Conservation (phyloP, 2,329 filamentous ascomycete genomes). For the Colletotrichum sublineola region DNA sequence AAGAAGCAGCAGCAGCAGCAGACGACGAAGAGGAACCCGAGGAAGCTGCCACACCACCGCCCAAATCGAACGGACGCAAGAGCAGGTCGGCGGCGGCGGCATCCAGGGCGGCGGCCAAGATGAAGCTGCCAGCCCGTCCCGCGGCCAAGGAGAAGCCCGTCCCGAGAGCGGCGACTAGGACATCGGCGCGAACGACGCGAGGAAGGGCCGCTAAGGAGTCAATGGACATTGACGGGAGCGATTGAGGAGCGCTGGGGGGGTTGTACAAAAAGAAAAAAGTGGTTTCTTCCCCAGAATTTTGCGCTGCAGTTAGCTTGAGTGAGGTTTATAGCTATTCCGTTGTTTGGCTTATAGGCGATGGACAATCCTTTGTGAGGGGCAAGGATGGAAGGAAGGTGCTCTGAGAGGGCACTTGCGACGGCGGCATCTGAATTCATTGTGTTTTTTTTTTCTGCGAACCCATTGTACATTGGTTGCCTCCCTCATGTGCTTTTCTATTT, state of each 20-base stretch:
- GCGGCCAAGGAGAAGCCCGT: constrained; percentile 41
- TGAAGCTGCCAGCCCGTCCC: constrained; percentile 40
- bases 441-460: not conserved
- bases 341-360: constrained; percentile 25
- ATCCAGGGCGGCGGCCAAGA: constrained; percentile 34
- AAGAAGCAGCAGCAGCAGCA: constrained; percentile 38
- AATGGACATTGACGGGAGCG: constrained; percentile 53
- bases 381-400: constrained; percentile 17
- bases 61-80: constrained; percentile 41
- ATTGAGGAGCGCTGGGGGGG: constrained; percentile 21
- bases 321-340: constrained; percentile 15
- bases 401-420: not conserved
- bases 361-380: not conserved
- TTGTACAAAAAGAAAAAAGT: constrained; percentile 14
- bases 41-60: constrained; percentile 31
- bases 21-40: constrained; percentile 41
- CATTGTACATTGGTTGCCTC: not conserved
- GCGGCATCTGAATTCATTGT: constrained; percentile 4
- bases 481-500: not conserved
- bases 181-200: constrained; percentile 42
- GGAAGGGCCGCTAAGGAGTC: constrained; percentile 46
- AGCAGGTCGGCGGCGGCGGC: constrained; percentile 28
- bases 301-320: constrained; percentile 13
- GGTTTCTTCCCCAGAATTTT: not conserved
- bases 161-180: constrained; percentile 27